Base-by-base conservation (phyloP, 2,329 filamentous ascomycete species). In the Podosphaera fusca region DNA sequence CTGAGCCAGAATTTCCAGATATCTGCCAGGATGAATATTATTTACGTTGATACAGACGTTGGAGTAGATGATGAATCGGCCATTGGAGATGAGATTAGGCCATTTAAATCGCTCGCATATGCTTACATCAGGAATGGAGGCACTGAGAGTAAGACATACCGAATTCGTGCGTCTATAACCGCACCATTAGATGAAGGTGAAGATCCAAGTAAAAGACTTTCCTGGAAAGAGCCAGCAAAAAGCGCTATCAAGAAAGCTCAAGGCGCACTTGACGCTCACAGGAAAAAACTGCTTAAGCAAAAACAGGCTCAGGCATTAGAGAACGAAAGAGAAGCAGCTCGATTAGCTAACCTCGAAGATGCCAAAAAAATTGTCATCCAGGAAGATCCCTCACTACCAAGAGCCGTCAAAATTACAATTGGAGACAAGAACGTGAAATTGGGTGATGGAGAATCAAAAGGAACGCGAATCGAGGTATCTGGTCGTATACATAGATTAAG, bases 251-350 rank as follows among this genome's bases (percentile, higher is more conserved):
- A 94, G 75, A 94, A 94, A 72, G 85, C 84, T 3, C 79, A 80
- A 72, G 82, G 81, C 69, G 80, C 81, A 61, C 80, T 80, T 61
- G 85, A 87, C 63, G 75, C 77, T 61, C 80, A 86, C 70, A 85
- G 87, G 77, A 89, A 87, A 77, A 94, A 94, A 76, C 76, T 84
- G 50, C 79, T 79, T 64, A 88, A 87, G 71, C 84, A 85, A 69
- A 77, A 82, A 63, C 82, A 88, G 67, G 72, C 80, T 61, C 82
- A 81, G 57, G 80, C 83, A 51, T 77, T 82, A 57, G 80, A 87
- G 69, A 80, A 82, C 66, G 81, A 87, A 70, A 81, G 84, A 68
- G 79, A 82, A 60, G 79, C 82, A 63, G 81, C 84, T 66, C 79
- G 84, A 56, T 74, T 81, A 61, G 77, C 79, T 67, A 76, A 70